Evolutionary conservation across 495 filamentous ascomycete species (phyloP).

Genomic region (Penicillium cinerascens): DNA sequence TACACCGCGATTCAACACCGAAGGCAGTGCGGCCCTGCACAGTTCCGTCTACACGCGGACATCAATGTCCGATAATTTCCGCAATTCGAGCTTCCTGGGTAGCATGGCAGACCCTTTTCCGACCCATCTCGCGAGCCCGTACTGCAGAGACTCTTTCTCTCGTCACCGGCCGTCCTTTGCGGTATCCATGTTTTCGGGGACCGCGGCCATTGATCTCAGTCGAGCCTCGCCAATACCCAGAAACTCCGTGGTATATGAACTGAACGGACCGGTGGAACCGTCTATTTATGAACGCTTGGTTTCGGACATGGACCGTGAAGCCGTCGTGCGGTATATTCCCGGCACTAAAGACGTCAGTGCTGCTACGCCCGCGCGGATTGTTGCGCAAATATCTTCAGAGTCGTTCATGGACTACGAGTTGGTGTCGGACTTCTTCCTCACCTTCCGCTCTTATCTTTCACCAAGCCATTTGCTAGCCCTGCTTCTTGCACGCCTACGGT

Average conservation of each 20-base stretch:
- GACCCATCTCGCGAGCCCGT: slow-evolving; percentile 14
- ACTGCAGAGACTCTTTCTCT: slow-evolving; percentile 24
- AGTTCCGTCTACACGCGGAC: slow-evolving; percentile 62
- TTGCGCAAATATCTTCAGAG: slow-evolving; percentile 96
- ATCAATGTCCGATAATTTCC: slow-evolving; percentile 51
- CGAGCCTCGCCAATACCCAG: slow-evolving; percentile 28
- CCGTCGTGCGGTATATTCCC: slow-evolving; percentile 79
- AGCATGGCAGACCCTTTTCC: slow-evolving; percentile 23
- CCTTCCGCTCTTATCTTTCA: slow-evolving; percentile 81
- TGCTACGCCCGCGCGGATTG: slow-evolving; percentile 84
- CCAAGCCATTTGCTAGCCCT: slow-evolving; percentile 72
- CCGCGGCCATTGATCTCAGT: slow-evolving; percentile 39
- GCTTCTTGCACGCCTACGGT: slow-evolving; percentile 78
- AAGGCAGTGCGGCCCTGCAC: slow-evolving; percentile 75
- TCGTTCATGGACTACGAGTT: slow-evolving; percentile 96
- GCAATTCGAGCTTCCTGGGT: slow-evolving; percentile 44
- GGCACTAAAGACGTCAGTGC: slow-evolving; percentile 73
- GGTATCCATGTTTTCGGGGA: slow-evolving; percentile 47
- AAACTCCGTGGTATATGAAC: slow-evolving; percentile 42
- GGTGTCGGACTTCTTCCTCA: slow-evolving; percentile 96
- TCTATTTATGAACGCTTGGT: slow-evolving; percentile 78
- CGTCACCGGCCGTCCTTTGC: slow-evolving; percentile 34
- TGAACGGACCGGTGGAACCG: slow-evolving; percentile 47
- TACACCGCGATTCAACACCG: slow-evolving; percentile 73
- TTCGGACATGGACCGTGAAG: slow-evolving; percentile 65